phyloP scores from a whole-genome alignment of 2,329 filamentous ascomycete genomes.

The Magnaporthiopsis poae region DNA sequence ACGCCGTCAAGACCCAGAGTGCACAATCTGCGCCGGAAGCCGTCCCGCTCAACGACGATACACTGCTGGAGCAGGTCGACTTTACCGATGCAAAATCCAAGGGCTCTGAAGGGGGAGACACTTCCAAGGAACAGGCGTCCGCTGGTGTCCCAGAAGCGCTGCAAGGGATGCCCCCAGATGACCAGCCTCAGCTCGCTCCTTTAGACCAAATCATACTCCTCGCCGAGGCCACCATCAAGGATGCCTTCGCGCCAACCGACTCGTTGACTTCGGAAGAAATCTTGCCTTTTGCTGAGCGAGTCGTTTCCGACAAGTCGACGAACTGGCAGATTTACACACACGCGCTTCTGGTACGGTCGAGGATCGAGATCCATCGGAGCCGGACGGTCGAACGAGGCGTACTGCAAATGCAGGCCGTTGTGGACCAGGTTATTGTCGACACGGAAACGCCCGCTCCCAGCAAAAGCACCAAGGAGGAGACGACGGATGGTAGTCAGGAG shows the following conservation, averaged over 20 bases:
- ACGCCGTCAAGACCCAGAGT: constrained; percentile 13
- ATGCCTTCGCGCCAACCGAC: constrained; percentile 73
- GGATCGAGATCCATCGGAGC: constrained; percentile 79
- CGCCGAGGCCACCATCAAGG: constrained; percentile 78
- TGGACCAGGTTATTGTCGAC: constrained; percentile 88
- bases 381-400: constrained; percentile 82
- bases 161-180: constrained; percentile 57
- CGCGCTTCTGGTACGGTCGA: constrained; percentile 75
- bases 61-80: constrained; percentile 74
- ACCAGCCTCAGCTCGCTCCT: constrained; percentile 72
- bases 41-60: constrained; percentile 81
- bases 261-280: constrained; percentile 88
- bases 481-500: not conserved
- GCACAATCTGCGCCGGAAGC: constrained; percentile 46
- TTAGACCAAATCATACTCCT: constrained; percentile 86
- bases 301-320: constrained; percentile 76
- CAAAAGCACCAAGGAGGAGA: constrained; percentile 13
- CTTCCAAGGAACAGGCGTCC: constrained; percentile 12
- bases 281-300: constrained; percentile 77
- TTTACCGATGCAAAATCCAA: constrained; percentile 43
- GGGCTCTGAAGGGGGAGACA: constrained; percentile 1
- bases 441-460: constrained; percentile 39
- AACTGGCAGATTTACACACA: constrained; percentile 99
- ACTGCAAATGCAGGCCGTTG: constrained; percentile 84
- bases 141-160: constrained; percentile 50